A percentile compares a stretch with the other conserved stretches of the same genome.
Conservation (phyloP, 2,329 filamentous ascomycete genomes). For the Talaromyces sp. region DNA sequence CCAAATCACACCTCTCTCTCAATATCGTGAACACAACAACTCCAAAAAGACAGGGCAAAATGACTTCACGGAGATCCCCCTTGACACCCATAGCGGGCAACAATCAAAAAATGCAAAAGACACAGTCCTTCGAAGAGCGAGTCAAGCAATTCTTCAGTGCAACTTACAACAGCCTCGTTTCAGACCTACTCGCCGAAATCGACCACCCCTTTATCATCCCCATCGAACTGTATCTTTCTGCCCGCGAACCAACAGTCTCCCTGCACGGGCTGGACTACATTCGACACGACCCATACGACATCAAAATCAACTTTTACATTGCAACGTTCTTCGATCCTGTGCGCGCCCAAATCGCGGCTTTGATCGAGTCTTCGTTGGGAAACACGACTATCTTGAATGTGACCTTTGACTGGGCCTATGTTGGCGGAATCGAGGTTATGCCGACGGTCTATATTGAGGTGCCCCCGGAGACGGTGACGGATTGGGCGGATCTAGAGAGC, state of each 20-base stretch:
- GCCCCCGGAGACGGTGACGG: background rate
- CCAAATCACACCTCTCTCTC: background rate
- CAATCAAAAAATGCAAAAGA: background rate
- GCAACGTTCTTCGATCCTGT: background rate
- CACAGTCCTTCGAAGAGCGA: background rate
- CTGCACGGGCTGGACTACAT: background rate
- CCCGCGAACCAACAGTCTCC: background rate
- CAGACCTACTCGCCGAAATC: background rate
- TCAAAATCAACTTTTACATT: background rate
- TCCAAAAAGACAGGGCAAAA: background rate
- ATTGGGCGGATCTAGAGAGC: conserved; percentile 14
- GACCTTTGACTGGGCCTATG: background rate
- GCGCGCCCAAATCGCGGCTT: background rate
- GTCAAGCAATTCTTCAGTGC: background rate
- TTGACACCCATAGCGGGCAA: background rate
- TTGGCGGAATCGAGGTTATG: background rate
- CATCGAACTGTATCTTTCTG: conserved; percentile 9
- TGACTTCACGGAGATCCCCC: background rate
- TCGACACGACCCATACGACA: background rate
- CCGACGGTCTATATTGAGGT: conserved; percentile 13
- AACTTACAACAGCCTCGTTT: background rate
- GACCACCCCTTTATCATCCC: conserved; percentile 11
- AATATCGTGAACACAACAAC: background rate
- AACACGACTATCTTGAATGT: background rate
- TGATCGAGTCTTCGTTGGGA: background rate